Evolutionary conservation across 1,284 basidiomycete genomes (phyloP), one percentile per base, ranked within the genome.

Genomic region (Moesziomyces parantarcticus): DNA sequence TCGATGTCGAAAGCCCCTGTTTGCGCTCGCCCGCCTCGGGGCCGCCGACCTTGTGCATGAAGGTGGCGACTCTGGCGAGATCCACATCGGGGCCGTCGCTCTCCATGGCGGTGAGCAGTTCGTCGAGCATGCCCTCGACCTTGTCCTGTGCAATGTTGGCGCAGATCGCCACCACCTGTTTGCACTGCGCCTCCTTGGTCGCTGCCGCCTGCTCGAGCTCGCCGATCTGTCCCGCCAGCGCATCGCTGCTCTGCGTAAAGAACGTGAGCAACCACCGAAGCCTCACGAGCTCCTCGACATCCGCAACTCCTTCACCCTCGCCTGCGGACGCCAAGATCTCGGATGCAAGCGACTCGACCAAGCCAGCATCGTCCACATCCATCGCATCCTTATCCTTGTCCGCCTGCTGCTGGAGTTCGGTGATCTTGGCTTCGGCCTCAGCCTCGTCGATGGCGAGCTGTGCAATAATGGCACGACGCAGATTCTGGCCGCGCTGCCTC

Each of bases 61-160:
- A 94, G 7, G 91, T 92, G 47, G 92, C 92, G 45, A 95, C 91
- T 53, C 92, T 89, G 42, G 89, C 89, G 56, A 95, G 89, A 84
- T 96, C 93, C 22, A 94, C 90, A 71, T 92, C 90, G 2, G 66
- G 62, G 1, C 92, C 87, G 82, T 96, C 93, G 78, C 91, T 93
- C 84, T 96, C 93, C 54, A 96, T 90, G 23, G 94, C 93, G 58
- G 92, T 87, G 23, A 94, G 88, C 46, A 97, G 87, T 74, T 93
- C 91, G 80, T 94, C 92, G 50, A 96, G 87, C 89, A 93, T 92
- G 91, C 90, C 89, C 84, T 97, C 94, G 46, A 97, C 92, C 83
- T 91, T 91, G 77, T 95, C 92, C 48, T 93, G 88, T 2, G 92
- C 89, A 51, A 94, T 90, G 44, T 92, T 92, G 8, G 93, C 93